phyloP scores from a whole-genome alignment of 495 filamentous ascomycete genomes.

The Hypoxylon trugodes region DNA sequence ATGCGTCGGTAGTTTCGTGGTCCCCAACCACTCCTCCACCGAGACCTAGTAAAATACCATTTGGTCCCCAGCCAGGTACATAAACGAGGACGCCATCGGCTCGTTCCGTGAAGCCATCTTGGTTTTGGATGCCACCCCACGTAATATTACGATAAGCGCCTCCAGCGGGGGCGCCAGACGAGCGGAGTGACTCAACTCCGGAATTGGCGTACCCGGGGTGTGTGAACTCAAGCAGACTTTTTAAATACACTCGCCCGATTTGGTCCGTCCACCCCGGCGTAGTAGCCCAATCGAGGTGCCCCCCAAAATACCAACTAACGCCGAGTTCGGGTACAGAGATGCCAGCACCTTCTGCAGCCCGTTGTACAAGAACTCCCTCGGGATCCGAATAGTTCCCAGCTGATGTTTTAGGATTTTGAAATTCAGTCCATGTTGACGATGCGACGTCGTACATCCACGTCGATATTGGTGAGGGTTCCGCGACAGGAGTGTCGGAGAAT shows the following conservation, averaged over 20 bases:
- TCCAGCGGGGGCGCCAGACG: constrained; percentile 58
- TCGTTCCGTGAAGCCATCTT: constrained; percentile 70
- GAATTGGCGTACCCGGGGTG: constrained; percentile 70
- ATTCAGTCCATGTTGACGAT: constrained; percentile 67
- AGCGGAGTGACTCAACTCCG: constrained; percentile 59
- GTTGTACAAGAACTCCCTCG: constrained; percentile 62
- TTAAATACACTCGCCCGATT: constrained; percentile 70
- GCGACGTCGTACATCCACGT: constrained; percentile 73
- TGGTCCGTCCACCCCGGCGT: constrained; percentile 73
- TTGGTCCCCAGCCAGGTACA: constrained; percentile 74
- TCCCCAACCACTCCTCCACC: constrained; percentile 62
- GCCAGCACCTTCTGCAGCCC: constrained; percentile 75
- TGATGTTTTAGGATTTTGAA: constrained; percentile 62
- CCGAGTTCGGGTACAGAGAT: constrained; percentile 72
- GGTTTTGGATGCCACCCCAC: constrained; percentile 69
- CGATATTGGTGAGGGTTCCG: constrained; percentile 61
- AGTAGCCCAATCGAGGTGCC: constrained; percentile 73
- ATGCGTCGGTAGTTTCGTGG: constrained; percentile 60
- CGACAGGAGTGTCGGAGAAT: constrained; percentile 66
- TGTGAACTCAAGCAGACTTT: constrained; percentile 77
- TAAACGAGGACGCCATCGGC: constrained; percentile 76
- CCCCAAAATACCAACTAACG: constrained; percentile 78
- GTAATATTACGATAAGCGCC: constrained; percentile 77
- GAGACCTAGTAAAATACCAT: constrained; percentile 74
- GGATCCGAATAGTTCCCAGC: constrained; percentile 64